Conservation (phyloP, 164 flowering plant genomes). For the Umbellularia californica region DNA sequence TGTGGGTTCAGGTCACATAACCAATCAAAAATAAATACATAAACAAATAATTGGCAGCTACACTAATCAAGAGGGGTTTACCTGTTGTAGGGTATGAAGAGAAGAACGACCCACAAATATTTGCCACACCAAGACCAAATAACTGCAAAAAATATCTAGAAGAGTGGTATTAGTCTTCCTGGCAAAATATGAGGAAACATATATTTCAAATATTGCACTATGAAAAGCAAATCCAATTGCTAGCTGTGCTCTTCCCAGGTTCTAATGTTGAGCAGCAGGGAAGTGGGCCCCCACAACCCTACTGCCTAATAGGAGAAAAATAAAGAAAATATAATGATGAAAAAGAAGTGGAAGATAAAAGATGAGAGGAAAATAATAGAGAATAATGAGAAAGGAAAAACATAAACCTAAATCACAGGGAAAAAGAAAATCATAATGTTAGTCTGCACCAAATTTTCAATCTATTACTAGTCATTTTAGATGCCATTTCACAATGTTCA, state of each 20-base stretch:
- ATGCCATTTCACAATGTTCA: not conserved
- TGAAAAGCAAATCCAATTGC: not conserved
- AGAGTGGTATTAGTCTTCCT: not conserved
- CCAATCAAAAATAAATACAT: not conserved
- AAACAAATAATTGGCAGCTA: not conserved
- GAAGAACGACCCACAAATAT: conserved; percentile 87
- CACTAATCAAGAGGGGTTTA: conserved; percentile 11
- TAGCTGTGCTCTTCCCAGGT: not conserved
- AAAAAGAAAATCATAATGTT: no score
- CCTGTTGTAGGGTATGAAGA: conserved; percentile 94
- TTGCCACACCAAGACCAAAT: conserved; percentile 97
- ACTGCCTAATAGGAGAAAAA: no score
- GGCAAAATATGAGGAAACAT: not conserved
- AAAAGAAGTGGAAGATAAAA: not conserved
- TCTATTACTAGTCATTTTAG: not conserved
- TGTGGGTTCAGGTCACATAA: not conserved
- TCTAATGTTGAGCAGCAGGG: not conserved
- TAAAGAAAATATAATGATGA: not conserved
- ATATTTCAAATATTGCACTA: no score
- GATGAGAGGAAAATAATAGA: not conserved
- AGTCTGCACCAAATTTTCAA: not conserved
- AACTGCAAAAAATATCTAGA: conserved; percentile 41
- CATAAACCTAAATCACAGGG: not conserved
- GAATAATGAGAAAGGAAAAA: no score
- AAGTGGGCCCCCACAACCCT: no score